phyloP scores from a whole-genome alignment of 768 basidiomycete species.

The Leccinum ochraceum region DNA sequence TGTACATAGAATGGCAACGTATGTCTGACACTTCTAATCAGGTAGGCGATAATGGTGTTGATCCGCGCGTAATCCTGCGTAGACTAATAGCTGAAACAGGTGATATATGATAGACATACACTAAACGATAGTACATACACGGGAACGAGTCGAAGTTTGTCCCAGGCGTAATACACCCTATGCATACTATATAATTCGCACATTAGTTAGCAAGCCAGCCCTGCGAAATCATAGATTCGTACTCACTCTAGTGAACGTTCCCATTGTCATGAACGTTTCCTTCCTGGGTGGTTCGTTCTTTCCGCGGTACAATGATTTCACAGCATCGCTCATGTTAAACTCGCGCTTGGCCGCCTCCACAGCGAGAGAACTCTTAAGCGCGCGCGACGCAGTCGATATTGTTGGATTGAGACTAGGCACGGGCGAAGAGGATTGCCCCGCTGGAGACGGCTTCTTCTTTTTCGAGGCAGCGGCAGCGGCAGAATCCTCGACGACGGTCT shows the following conservation, averaged over 20 bases:
- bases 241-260: conserved; percentile 88
- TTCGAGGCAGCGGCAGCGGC: conserved; percentile 42
- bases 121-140: conserved; percentile 12
- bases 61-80: background rate
- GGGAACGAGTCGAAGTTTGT: background rate
- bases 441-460: conserved; percentile 33
- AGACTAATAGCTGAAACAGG: background rate
- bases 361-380: conserved; percentile 71
- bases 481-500: conserved; percentile 21
- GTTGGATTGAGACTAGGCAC: conserved; percentile 44
- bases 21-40: too few relatives aligned
- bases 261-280: conserved; percentile 90
- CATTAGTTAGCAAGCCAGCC: conserved; percentile 3
- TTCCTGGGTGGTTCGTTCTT: conserved; percentile 60
- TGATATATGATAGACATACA: conserved; percentile 14
- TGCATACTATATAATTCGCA: conserved; percentile 25
- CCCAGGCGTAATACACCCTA: background rate
- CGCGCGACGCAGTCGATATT: conserved; percentile 58
- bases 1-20: too few relatives aligned
- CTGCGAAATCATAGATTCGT: background rate
- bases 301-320: conserved; percentile 73
- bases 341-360: conserved; percentile 83
- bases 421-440: conserved; percentile 23
- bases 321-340: conserved; percentile 81
- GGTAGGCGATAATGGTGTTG: background rate